Evolutionary conservation across 192 early-diverging fungal genomes (phyloP), one percentile per base, ranked within the genome.

Genomic region (Spizellomyces punctatus): DNA sequence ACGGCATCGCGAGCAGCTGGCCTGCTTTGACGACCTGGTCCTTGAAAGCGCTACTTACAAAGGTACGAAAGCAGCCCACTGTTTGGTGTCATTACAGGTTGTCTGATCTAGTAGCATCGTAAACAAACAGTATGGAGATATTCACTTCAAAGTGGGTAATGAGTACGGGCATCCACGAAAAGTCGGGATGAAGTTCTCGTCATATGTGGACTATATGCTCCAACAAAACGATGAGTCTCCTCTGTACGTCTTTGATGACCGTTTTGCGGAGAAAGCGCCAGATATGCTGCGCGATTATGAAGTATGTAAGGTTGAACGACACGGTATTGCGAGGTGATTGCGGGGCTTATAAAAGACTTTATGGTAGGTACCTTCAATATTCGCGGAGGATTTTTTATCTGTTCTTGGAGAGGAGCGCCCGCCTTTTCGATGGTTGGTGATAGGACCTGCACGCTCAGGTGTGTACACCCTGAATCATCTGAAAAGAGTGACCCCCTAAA

Each of bases 221-320:
- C 16, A 10, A 5, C 72, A 78, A 62, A 6, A 71, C 9, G 77
- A 78, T 58, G 77, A 78, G 50, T 41, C 67, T 2, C 77, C 77
- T 5, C 55, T 78, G 9, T 78, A 78, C 57, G 60, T 78, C 22
- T 78, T 78, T 59, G 77, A 78, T 46, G 58, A 42, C 12, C 12
- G 22, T 4, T 78, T 74, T 58, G 63, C 21, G n/a, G 68, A 78
- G 45, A 70, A 66, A 46, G 66, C 67, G 8, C 63, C 73, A n/a
- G 66, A 41, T 10, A 46, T 78, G 43, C 10, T 47, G 17, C 19
- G 17, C 10, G 72, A 62, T 46, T 78, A 76, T 62, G 17, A 14
- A 0, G 27, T 36, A 36, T 36, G 27, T 0, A 36, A 36, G 27
- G 27, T 36, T 36, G 71, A 65, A 70, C 16, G 16, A 1, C 1